Evolutionary conservation across 2,329 filamentous ascomycete species (phyloP), one percentile per base, ranked within the genome.

Genomic region (Zymoseptoria tritici): DNA sequence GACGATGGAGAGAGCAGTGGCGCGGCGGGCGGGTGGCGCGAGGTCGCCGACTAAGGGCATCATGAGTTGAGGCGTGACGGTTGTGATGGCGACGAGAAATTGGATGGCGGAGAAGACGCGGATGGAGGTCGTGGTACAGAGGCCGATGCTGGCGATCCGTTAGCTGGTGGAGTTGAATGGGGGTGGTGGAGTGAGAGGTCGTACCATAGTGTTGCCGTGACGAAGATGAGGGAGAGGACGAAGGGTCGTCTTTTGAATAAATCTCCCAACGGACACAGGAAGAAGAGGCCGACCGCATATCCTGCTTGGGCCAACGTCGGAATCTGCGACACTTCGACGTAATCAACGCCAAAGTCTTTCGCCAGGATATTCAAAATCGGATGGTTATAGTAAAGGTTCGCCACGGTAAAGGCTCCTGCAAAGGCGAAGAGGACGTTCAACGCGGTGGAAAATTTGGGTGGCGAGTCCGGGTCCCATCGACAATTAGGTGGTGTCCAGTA

Each of bases 341-440:
- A 87, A 8, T 80, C 81, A 54, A 93, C 86, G 57, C 81, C 69
- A 68, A 94, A 93, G 16, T 88, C 86, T 9, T 79, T 72, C 0
- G 90, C 89, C 49, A 94, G 80, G 55, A 88, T 83, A 69, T 91
- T 90, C 22, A 93, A 77, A 53, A 93, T 89, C 0, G 90, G 88
- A 67, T 92, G 89, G 60, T 83, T 89, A 73, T 93, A 91, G 75
- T 93, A 93, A 2, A 93, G 77, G 66, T 92, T 92, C 19, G 89
- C 89, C 6, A 92, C 89, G 0, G 87, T 90, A 65, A 90, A 85
- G 3, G 85, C 81, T 0, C 76, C 80, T 0, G 82, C 87, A 67
- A 88, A 81, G 1, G 81, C 86, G 62, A 91, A 90, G 1, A 92
- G 74, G 2, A 91, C 71, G 67, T 92, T 92, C 70, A 90, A 77